A percentile compares a stretch with the other conserved stretches of the same genome.
phyloP scores from a whole-genome alignment of 164 flowering plant species.

The Cinnamomum chago region DNA sequence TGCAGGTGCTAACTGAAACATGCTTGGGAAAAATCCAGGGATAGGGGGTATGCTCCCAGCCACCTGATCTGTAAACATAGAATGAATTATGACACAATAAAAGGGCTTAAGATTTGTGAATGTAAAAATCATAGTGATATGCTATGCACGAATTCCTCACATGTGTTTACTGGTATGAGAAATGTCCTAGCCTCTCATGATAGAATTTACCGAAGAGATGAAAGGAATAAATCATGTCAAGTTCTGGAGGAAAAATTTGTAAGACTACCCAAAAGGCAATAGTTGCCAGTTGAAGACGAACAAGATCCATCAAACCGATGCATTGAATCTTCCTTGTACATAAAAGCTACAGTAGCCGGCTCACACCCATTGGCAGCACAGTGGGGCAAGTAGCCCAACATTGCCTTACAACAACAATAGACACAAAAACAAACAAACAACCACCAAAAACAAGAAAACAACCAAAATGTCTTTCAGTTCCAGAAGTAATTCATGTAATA shows the following conservation, averaged over 20 bases:
- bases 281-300: slow-evolving; percentile 81
- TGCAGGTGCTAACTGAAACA: slow-evolving; percentile 63
- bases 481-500: slow-evolving; percentile 51
- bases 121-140: slow-evolving; percentile 1
- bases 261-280: slow-evolving; percentile 81
- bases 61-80: slow-evolving; percentile 54
- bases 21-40: slow-evolving; percentile 81
- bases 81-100: slow-evolving; percentile 11
- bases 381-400: slow-evolving; percentile 96
- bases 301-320: slow-evolving; percentile 88
- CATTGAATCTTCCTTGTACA: slow-evolving; percentile 86
- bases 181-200: slow-evolving; percentile 24
- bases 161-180: slow-evolving; percentile 9
- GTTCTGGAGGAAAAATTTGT: slow-evolving; percentile 45
- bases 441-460: slow-evolving; percentile 82
- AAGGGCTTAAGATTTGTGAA: not conserved
- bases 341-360: slow-evolving; percentile 96
- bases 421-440: slow-evolving; percentile 89
- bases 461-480: slow-evolving; percentile 78
- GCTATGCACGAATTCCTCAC: slow-evolving; percentile 8
- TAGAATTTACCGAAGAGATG: slow-evolving; percentile 19
- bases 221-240: slow-evolving; percentile 35
- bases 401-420: slow-evolving; percentile 86
- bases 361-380: slow-evolving; percentile 97
- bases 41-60: slow-evolving; percentile 54